phyloP scores from a whole-genome alignment of 352 stramenopile genomes.

The Pythium graminicola region DNA sequence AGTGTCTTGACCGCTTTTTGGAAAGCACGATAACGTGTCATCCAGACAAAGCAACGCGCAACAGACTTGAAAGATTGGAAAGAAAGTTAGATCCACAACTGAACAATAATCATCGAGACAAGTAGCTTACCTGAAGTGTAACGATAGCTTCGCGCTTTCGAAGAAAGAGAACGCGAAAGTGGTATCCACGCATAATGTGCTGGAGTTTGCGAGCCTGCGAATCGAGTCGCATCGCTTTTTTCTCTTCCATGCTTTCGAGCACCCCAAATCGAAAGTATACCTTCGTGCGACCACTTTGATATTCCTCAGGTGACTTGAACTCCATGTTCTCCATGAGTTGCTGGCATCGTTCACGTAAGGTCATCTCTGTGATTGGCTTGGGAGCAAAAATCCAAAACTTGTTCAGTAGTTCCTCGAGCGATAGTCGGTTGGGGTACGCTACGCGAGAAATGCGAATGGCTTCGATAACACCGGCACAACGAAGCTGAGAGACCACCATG shows the following conservation, averaged over 20 bases:
- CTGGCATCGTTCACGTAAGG: conserved; percentile 41
- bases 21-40: conserved; percentile 63
- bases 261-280: conserved; percentile 82
- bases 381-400: conserved; percentile 73
- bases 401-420: conserved; percentile 71
- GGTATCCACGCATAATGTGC: conserved; percentile 68
- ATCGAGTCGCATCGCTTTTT: conserved; percentile 48
- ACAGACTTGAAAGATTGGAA: conserved; percentile 44
- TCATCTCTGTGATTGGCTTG: conserved; percentile 28
- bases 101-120: background rate
- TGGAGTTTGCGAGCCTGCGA: conserved; percentile 56
- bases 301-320: conserved; percentile 63
- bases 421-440: conserved; percentile 76
- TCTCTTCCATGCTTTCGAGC: conserved; percentile 73
- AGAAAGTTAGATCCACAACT: background rate
- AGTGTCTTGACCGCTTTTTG: conserved; percentile 49
- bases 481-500: conserved; percentile 78
- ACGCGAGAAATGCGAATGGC: conserved; percentile 77
- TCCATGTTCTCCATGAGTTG: conserved; percentile 54
- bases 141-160: conserved; percentile 64
- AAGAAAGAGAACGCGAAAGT: conserved; percentile 48
- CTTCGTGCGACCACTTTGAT: conserved; percentile 64
- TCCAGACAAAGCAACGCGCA: conserved; percentile 68
- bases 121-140: conserved; percentile 48
- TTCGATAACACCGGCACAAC: conserved; percentile 81